Conservation (phyloP, 352 stramenopile species). For the Phytophthora uliginosa region DNA sequence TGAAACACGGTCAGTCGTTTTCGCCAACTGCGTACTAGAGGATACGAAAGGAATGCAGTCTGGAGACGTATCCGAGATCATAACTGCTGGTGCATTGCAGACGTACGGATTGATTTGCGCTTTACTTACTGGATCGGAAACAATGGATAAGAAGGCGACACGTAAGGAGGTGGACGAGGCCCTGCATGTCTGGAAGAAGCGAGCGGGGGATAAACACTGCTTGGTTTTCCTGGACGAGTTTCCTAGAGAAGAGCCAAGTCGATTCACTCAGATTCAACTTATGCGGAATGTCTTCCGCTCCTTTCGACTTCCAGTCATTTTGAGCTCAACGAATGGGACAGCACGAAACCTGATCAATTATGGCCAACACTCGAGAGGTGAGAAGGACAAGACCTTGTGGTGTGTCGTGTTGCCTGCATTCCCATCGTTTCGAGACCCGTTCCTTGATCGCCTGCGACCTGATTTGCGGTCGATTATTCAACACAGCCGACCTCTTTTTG, state of each 20-base stretch:
- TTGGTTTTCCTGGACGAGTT: conserved; percentile 12
- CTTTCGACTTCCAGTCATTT: conserved; percentile 1
- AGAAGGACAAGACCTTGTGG: not conserved
- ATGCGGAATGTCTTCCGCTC: conserved; percentile 19
- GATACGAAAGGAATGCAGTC: not conserved
- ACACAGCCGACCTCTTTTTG: conserved; percentile 12
- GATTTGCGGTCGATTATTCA: conserved; percentile 5
- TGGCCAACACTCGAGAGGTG: not conserved
- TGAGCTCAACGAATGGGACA: conserved; percentile 5
- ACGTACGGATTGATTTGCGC: conserved; percentile 17
- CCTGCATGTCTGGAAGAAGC: not conserved
- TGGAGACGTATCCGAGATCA: not conserved
- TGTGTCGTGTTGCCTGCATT: conserved; percentile 1
- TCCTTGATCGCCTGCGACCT: not conserved
- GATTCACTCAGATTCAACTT: not conserved
- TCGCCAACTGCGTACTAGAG: not conserved
- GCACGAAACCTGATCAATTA: conserved; percentile 1
- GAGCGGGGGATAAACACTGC: not conserved
- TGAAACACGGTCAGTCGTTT: not conserved
- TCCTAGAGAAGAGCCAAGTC: not conserved
- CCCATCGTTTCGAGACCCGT: conserved; percentile 9
- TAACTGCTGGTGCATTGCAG: not conserved
- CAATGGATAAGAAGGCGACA: not conserved
- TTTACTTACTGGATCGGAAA: not conserved
- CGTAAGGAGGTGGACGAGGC: not conserved